phyloP scores from a whole-genome alignment of 164 flowering plant genomes.

The Dillenia turbinata region DNA sequence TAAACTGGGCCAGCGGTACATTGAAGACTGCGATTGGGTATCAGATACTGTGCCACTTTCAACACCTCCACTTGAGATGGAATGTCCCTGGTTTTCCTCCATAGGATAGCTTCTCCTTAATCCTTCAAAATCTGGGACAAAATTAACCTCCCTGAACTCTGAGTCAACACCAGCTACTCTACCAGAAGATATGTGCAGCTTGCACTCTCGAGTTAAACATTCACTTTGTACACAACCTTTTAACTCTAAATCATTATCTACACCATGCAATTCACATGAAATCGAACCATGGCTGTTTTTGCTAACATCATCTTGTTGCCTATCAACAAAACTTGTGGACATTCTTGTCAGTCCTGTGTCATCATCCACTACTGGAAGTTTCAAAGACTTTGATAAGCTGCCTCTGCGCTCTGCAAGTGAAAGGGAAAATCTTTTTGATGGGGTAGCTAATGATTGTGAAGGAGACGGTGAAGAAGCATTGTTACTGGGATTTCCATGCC shows the following conservation, averaged over 20 bases:
- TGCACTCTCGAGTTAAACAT: slow-evolving; percentile 13
- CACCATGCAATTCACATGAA: slow-evolving; percentile 9
- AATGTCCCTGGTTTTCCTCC: slow-evolving; percentile 3
- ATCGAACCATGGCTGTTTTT: slow-evolving; percentile 12
- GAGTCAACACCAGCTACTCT: slow-evolving; percentile 13
- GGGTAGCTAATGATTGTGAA: slow-evolving; percentile 19
- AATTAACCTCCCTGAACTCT: slow-evolving; percentile 6
- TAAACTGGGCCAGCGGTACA: slow-evolving; percentile 51
- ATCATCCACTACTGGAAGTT: slow-evolving; percentile 34
- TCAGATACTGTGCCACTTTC: slow-evolving; percentile 6
- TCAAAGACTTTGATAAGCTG: slow-evolving; percentile 53
- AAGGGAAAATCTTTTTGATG: slow-evolving; percentile 32
- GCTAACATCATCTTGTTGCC: slow-evolving; percentile 15
- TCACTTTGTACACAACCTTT: slow-evolving; percentile 11
- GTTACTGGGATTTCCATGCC: slow-evolving; percentile 18
- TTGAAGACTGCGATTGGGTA: slow-evolving; percentile 19
- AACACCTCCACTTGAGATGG: slow-evolving; percentile 10
- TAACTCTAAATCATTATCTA: slow-evolving; percentile 19
- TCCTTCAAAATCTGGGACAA: slow-evolving; percentile 10
- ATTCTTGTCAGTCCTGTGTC: slow-evolving; percentile 17
- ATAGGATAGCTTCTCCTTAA: slow-evolving; percentile 6
- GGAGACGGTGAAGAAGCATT: slow-evolving; percentile 16
- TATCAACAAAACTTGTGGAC: slow-evolving; percentile 12
- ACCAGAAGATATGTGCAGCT: slow-evolving; percentile 10
- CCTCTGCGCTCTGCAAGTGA: slow-evolving; percentile 78